Evolutionary conservation across 1,284 basidiomycete genomes (phyloP).

Genomic region (Puccinia polysora): DNA sequence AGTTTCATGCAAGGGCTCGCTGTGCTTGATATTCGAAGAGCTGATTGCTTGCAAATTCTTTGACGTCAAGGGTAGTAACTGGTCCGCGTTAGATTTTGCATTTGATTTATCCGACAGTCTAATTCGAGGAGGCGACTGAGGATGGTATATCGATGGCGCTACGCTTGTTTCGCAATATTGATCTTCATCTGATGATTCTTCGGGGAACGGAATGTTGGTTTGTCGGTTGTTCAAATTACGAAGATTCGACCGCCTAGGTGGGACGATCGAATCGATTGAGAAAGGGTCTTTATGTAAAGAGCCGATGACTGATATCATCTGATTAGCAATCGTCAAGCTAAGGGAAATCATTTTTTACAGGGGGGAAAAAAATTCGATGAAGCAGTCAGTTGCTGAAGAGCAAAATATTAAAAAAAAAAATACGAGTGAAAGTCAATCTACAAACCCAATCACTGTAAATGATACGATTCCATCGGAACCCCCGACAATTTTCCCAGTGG

Average conservation of each 20-base stretch:
- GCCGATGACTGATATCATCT: conserved; percentile 87
- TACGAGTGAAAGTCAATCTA: background rate
- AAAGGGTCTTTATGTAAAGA: conserved; percentile 83
- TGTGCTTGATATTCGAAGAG: too few species aligned
- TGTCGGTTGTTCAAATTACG: too few species aligned
- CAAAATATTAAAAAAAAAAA: background rate
- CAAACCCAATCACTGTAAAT: conserved; percentile 38
- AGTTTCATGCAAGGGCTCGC: too few species aligned
- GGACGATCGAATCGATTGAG: conserved; percentile 56
- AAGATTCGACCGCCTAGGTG: background rate
- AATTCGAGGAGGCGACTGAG: too few species aligned
- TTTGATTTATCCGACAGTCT: too few species aligned
- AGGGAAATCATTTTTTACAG: background rate
- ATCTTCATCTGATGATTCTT: too few species aligned
- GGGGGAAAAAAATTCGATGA: conserved; percentile 4
- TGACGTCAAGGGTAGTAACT: too few species aligned
- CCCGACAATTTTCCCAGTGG: conserved; percentile 20
- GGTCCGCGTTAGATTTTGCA: too few species aligned
- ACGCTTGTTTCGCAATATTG: too few species aligned
- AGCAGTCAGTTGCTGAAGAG: background rate
- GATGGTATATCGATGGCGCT: too few species aligned
- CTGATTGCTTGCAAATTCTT: too few species aligned
- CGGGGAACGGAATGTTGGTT: too few species aligned
- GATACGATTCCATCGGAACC: conserved; percentile 13
- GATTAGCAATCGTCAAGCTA: conserved; percentile 85